A percentile compares a stretch with the other conserved stretches of the same genome.
phyloP scores from a whole-genome alignment of 768 basidiomycete genomes.

The Tylopilus rubrobrunneus region DNA sequence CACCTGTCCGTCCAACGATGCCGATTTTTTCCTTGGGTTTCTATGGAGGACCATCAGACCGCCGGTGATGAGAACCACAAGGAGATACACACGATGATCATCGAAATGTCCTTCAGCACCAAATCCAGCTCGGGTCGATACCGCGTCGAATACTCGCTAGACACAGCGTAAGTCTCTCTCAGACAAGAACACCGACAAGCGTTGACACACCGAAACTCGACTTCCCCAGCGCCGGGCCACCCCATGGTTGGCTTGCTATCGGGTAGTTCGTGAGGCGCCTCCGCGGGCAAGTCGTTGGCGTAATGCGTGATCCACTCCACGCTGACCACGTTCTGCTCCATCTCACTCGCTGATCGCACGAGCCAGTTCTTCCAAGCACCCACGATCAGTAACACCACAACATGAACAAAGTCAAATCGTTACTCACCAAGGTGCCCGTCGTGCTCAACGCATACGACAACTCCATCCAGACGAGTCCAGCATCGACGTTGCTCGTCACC shows the following conservation, averaged over 20 bases:
- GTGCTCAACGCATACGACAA: constrained; percentile 82
- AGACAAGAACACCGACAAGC: background rate
- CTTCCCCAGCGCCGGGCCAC: constrained; percentile 74
- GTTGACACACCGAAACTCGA: constrained; percentile 66
- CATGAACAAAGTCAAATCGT: background rate
- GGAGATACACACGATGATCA: constrained; percentile 54
- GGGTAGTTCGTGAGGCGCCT: constrained; percentile 70
- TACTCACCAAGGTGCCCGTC: constrained; percentile 70
- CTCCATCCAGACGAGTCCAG: constrained; percentile 83
- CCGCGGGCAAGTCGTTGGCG: constrained; percentile 57
- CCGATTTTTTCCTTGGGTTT: constrained; percentile 82
- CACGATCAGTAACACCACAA: background rate
- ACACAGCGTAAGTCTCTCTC: background rate
- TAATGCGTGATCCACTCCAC: constrained; percentile 88
- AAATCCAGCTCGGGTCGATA: constrained; percentile 81
- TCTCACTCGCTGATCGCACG: constrained; percentile 78
- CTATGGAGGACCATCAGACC: constrained; percentile 33
- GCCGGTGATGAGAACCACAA: background rate
- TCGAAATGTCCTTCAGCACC: constrained; percentile 70
- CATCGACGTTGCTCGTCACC: constrained; percentile 75
- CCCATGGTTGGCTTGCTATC: constrained; percentile 46
- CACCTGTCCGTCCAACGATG: constrained; percentile 82
- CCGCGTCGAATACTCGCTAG: constrained; percentile 64
- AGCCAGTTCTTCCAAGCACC: constrained; percentile 61
- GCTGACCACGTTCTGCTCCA: constrained; percentile 88